Evolutionary conservation across 208 protist genomes (phyloP).

Genomic region (Wallacemonas sp.): DNA sequence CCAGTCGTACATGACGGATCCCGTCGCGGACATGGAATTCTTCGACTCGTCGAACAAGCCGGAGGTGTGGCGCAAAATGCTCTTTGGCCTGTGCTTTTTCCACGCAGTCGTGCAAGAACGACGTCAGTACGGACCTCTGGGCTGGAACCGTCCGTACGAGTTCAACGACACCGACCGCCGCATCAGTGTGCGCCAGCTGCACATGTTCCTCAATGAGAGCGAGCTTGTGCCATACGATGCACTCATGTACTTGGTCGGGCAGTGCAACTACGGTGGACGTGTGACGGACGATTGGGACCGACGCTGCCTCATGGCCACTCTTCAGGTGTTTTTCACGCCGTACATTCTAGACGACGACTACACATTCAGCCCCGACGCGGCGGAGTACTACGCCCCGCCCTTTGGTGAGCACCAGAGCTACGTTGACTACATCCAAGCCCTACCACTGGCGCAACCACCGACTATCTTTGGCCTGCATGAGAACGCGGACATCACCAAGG

Average conservation of each 20-base stretch:
- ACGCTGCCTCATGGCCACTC: slow-evolving; percentile 89
- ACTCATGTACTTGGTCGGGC: slow-evolving; percentile 90
- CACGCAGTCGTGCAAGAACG: slow-evolving; percentile 97
- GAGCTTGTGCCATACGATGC: slow-evolving; percentile 93
- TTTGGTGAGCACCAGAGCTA: slow-evolving; percentile 85
- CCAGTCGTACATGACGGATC: slow-evolving; percentile 92
- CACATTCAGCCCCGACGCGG: slow-evolving; percentile 80
- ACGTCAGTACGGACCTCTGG: slow-evolving; percentile 94
- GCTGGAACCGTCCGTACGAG: slow-evolving; percentile 97
- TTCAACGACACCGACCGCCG: slow-evolving; percentile 97
- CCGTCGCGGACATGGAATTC: slow-evolving; percentile 81
- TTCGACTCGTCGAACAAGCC: slow-evolving; percentile 85
- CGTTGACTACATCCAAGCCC: slow-evolving; percentile 80
- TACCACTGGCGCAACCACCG: slow-evolving; percentile 83
- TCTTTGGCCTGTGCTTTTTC: slow-evolving; percentile 96
- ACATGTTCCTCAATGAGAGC: slow-evolving; percentile 94
- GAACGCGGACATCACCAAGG: slow-evolving; percentile 95
- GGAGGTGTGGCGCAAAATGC: slow-evolving; percentile 86
- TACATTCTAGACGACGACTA: slow-evolving; percentile 91
- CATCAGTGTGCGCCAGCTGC: slow-evolving; percentile 94
- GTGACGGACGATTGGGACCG: slow-evolving; percentile 94
- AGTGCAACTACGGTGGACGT: slow-evolving; percentile 94
- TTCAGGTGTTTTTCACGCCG: slow-evolving; percentile 83
- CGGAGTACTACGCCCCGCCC: slow-evolving; percentile 82
- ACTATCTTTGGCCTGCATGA: slow-evolving; percentile 94